phyloP scores from a whole-genome alignment of 495 filamentous ascomycete genomes.

The Zalerion maritima region DNA sequence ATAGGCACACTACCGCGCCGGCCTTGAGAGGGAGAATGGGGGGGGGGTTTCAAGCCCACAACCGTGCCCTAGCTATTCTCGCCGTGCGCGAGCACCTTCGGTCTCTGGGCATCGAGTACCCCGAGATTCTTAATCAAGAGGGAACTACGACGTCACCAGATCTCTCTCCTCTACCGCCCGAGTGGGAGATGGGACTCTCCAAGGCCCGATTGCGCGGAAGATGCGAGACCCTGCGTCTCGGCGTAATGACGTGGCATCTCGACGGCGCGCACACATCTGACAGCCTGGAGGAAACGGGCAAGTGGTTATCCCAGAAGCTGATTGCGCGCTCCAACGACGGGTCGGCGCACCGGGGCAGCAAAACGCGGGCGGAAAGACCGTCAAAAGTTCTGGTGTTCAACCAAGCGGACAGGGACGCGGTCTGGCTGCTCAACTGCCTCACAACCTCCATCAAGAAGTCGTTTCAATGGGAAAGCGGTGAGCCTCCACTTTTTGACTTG shows the following conservation, averaged over 20 bases:
- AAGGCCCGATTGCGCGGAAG: conserved; percentile 53
- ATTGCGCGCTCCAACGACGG: conserved; percentile 11
- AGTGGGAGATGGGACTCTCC: conserved; percentile 54
- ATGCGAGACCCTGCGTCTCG: conserved; percentile 51
- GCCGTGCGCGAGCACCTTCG: conserved; percentile 26
- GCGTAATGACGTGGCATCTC: conserved; percentile 57
- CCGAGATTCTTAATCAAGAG: no score
- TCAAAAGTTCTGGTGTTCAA: conserved; percentile 83
- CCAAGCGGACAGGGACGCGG: conserved; percentile 71
- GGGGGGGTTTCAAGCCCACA: conserved; percentile 30
- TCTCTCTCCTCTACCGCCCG: conserved; percentile 39
- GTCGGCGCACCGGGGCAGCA: no score
- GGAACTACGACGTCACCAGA: no score
- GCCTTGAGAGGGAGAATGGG: conserved; percentile 13
- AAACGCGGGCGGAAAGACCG: no score
- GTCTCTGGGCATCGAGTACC: conserved; percentile 3
- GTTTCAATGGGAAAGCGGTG: neutral
- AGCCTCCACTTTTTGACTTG: conserved; percentile 13
- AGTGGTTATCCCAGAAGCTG: conserved; percentile 50
- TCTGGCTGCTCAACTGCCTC: conserved; percentile 40
- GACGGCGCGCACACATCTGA: conserved; percentile 86
- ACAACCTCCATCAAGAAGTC: conserved; percentile 11
- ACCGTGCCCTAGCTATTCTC: conserved; percentile 28
- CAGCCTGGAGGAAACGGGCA: conserved; percentile 53
- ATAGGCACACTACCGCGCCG: no score